Evolutionary conservation across 2,329 filamentous ascomycete species (phyloP).

Genomic region (Stemphylium lycopersici): DNA sequence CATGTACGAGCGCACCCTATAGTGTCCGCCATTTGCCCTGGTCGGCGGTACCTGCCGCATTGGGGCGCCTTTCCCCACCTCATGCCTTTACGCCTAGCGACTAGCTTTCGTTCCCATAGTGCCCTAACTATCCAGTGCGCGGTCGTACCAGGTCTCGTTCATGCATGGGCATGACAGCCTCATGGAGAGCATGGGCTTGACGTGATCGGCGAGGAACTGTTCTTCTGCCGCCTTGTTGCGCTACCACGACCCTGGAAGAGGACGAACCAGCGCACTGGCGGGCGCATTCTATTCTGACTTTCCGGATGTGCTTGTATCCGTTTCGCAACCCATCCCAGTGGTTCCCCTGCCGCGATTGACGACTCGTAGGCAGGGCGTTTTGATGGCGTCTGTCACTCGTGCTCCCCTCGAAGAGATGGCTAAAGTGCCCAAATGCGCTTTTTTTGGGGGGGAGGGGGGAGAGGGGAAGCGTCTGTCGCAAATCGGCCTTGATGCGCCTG

Average conservation of each 20-base stretch:
- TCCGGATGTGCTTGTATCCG: constrained; percentile 16
- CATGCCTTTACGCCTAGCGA: constrained; percentile 5
- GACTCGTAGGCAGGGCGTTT: constrained; percentile 16
- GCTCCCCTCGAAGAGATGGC: neutral
- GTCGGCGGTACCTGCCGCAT: constrained; percentile 20
- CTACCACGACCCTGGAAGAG: constrained; percentile 18
- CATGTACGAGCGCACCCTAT: neutral
- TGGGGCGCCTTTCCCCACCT: constrained; percentile 6
- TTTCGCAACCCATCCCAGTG: constrained; percentile 20
- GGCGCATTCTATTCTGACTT: constrained; percentile 5
- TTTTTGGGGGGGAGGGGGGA: too few species aligned
- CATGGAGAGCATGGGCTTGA: constrained; percentile 7
- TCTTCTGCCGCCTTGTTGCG: constrained; percentile 16
- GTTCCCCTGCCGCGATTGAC: constrained; percentile 20
- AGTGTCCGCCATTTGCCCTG: neutral
- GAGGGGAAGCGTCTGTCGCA: constrained; percentile 4
- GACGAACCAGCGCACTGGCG: constrained; percentile 17
- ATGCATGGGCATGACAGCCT: constrained; percentile 4
- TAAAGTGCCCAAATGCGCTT: too few species aligned
- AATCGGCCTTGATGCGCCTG: constrained; percentile 14
- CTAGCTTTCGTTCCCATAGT: neutral
- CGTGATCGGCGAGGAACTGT: constrained; percentile 32
- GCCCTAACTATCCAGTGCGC: neutral
- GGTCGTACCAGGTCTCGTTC: constrained; percentile 1
- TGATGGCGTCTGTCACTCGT: constrained; percentile 29